These are phyloP conservation scores for Lecanoromycetidae sp. DNA, from an alignment of 2,329 filamentous ascomycete species.

Conservation along the genomic window DNA sequence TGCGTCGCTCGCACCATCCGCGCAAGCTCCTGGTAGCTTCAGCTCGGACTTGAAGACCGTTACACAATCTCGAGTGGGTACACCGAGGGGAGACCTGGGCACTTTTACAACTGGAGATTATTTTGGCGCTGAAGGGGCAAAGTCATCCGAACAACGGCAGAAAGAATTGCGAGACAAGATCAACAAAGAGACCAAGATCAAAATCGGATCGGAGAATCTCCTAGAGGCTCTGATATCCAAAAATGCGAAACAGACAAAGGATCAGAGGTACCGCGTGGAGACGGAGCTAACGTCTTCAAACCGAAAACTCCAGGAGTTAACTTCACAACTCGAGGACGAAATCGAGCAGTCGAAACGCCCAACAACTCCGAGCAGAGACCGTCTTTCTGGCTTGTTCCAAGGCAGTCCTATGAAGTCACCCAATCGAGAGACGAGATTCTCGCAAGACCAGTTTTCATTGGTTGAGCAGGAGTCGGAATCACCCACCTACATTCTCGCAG, in stretches of 20 bases:
- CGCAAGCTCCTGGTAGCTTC: conserved; percentile 70
- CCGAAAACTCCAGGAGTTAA: conserved; percentile 50
- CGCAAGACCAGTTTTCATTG: conserved; percentile 6
- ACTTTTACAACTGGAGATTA: conserved; percentile 35
- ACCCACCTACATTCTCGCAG: conserved; percentile 79
- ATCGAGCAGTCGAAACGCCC: conserved; percentile 45
- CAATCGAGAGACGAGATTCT: conserved; percentile 27
- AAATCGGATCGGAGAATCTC: conserved; percentile 94
- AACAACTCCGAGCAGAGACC: conserved; percentile 36
- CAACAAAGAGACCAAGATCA: conserved; percentile 94
- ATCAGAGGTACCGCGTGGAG: conserved; percentile 66
- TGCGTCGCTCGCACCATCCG: conserved; percentile 57
- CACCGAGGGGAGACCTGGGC: conserved; percentile 45
- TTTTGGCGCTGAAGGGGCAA: conserved; percentile 39
- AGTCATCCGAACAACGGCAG: conserved; percentile 59
- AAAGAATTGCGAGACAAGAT: conserved; percentile 68
- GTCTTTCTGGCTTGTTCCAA: conserved; percentile 47
- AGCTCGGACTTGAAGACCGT: conserved; percentile 72
- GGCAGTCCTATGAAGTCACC: conserved; percentile 43
- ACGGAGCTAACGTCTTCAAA: conserved; percentile 86
- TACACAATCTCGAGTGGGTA: conserved; percentile 48
- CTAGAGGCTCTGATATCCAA: conserved; percentile 88
- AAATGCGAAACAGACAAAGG: conserved; percentile 89
- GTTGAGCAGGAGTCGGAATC: conserved; percentile 59
- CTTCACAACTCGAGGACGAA: conserved; percentile 47